Conservation (phyloP, 2,329 filamentous ascomycete genomes). For the Aspergillus tanneri region DNA sequence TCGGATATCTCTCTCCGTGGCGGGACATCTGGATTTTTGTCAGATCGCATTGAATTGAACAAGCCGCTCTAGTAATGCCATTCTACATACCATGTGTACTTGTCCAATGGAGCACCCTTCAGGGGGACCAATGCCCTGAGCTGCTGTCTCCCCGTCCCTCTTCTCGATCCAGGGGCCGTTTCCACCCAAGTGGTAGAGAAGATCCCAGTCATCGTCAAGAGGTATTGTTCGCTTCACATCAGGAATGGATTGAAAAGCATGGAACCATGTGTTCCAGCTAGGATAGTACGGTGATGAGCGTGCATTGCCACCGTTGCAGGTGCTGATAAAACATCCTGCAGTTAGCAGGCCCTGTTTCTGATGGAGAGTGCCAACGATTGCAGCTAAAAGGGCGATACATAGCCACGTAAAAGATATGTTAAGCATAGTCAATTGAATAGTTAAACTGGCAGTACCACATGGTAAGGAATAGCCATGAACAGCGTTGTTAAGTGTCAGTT, state of each 20-base stretch:
- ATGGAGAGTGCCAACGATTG: slow-evolving; percentile 14
- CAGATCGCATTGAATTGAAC: slow-evolving; percentile 3
- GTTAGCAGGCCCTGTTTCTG: not conserved
- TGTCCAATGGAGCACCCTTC: slow-evolving; percentile 54
- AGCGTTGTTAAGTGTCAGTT: not conserved
- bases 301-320: not conserved
- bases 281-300: slow-evolving; percentile 11
- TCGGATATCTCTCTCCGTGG: slow-evolving; percentile 60
- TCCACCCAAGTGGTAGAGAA: slow-evolving; percentile 55
- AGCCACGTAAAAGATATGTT: not conserved
- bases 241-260: slow-evolving; percentile 8
- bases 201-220: slow-evolving; percentile 44
- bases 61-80: not conserved
- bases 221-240: not conserved
- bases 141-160: slow-evolving; percentile 33
- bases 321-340: slow-evolving; percentile 1
- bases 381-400: slow-evolving; percentile 11
- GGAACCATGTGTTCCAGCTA: slow-evolving; percentile 25
- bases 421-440: slow-evolving; percentile 7
- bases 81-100: slow-evolving; percentile 54
- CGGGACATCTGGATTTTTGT: slow-evolving; percentile 50
- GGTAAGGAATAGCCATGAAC: not conserved
- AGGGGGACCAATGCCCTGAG: slow-evolving; percentile 46
- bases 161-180: slow-evolving; percentile 58
- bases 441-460: not conserved